Evolutionary conservation across 495 filamentous ascomycete species (phyloP), one percentile per base, ranked within the genome.

Genomic region (Penicillium egyptiacum): DNA sequence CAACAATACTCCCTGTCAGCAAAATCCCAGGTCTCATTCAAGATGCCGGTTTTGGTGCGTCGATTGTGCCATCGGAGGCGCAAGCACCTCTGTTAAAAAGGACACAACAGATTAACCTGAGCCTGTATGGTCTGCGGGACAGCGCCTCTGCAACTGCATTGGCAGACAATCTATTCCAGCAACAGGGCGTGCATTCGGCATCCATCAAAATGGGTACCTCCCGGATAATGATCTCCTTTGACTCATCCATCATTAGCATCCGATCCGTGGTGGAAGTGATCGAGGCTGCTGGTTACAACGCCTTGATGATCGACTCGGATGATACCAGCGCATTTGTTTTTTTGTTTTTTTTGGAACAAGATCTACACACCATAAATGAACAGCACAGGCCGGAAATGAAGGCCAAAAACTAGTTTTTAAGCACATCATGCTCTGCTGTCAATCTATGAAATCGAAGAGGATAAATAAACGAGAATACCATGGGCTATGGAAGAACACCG

Each of bases 311-410:
- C 2, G 92, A 98, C 61, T 85, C 86, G 40, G 90, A 98, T 57
- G 95, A 98, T 67, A 98, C 92, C 65, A 96, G 96, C 70, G 93
- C 95, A 4, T n/a, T n/a, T n/a, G n/a, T n/a, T n/a, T n/a, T n/a
- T n/a, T n/a, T n/a, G n/a, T n/a, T n/a, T n/a, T n/a, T n/a, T n/a
- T n/a, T n/a, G n/a, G n/a, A n/a, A n/a, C n/a, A n/a, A n/a, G n/a
- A n/a, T n/a, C n/a, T n/a, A n/a, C n/a, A n/a, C n/a, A n/a, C n/a
- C n/a, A n/a, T n/a, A n/a, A n/a, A n/a, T n/a, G n/a, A n/a, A n/a
- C n/a, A n/a, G n/a, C n/a, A n/a, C n/a, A n/a, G n/a, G n/a, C n/a
- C n/a, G n/a, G n/a, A n/a, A n/a, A n/a, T n/a, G n/a, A n/a, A n/a
- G n/a, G n/a, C n/a, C n/a, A n/a, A n/a, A n/a, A n/a, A n/a, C n/a